These are phyloP conservation scores for Lepidium africanum DNA, from an alignment of 345 rosid species.

Conservation along the genomic window DNA sequence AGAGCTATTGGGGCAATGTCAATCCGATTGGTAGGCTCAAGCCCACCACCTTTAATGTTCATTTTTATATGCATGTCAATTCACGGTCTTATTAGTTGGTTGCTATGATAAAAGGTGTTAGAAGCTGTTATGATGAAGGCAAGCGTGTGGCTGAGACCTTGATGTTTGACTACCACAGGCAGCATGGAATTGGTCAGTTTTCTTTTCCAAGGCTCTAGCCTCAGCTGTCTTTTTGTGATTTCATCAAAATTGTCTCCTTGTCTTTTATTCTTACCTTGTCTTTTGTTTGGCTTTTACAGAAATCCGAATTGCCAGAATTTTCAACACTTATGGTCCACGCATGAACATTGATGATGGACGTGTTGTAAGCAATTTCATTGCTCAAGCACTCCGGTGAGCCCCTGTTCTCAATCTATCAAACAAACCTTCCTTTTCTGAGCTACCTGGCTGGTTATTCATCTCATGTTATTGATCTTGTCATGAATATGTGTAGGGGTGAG, in stretches of 20 bases:
- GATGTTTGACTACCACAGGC: constrained; percentile 98
- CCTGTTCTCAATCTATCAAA: background rate
- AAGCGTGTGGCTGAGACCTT: constrained; percentile 98
- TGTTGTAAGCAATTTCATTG: constrained; percentile 99
- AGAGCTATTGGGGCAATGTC: constrained; percentile 95
- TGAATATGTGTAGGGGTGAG: constrained; percentile 49
- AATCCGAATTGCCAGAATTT: constrained; percentile 97
- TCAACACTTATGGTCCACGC: constrained; percentile 96
- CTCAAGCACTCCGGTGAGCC: constrained; percentile 87
- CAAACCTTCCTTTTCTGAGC: background rate
- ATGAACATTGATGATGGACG: constrained; percentile 99
- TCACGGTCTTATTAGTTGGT: background rate
- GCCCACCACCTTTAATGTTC: background rate
- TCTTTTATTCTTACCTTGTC: background rate
- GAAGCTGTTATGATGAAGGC: constrained; percentile 97
- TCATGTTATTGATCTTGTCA: background rate
- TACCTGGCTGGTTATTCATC: background rate
- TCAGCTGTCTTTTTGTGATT: background rate
- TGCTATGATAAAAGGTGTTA: constrained; percentile 47
- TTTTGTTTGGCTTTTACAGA: constrained; percentile 33
- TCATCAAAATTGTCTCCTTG: background rate
- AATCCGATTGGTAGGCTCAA: constrained; percentile 73
- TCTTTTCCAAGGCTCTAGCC: background rate
- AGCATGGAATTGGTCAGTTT: constrained; percentile 74
- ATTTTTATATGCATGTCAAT: background rate